These are phyloP conservation scores for Closterium sp. DNA, from an alignment of 139 green algal genomes.

Conservation along the genomic window DNA sequence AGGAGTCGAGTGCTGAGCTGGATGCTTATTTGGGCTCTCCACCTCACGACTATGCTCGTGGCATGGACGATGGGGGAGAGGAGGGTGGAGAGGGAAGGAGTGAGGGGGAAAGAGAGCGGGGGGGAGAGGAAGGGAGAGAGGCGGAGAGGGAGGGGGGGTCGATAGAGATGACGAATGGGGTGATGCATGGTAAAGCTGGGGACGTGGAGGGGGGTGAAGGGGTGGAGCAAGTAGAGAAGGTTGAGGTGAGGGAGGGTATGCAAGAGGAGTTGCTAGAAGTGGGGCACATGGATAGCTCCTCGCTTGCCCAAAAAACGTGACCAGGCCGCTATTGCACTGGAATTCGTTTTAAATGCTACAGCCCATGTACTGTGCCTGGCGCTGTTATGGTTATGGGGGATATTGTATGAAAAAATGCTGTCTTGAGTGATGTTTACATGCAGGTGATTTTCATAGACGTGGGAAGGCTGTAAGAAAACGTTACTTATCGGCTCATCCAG, in stretches of 20 bases:
- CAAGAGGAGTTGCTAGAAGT: not conserved
- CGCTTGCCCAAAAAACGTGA: not conserved
- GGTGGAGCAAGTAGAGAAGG: not conserved
- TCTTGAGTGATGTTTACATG: no score
- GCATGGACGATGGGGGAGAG: not conserved
- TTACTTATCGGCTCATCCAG: no score
- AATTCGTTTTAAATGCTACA: no score
- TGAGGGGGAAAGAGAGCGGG: not conserved
- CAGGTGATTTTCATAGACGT: no score
- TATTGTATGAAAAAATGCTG: no score
- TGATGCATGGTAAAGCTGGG: not conserved
- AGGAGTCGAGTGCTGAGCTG: not conserved
- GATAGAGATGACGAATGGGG: not conserved
- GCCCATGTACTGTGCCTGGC: no score
- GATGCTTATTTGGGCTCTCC: not conserved
- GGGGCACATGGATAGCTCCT: not conserved
- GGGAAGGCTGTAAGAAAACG: no score
- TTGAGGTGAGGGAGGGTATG: not conserved
- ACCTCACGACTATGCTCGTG: not conserved
- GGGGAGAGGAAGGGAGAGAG: not conserved
- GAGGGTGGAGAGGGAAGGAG: no score
- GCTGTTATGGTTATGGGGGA: no score
- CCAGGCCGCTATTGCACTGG: no score
- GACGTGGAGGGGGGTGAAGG: not conserved
- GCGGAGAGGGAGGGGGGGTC: not conserved